Percentiles rank a stretch among this genome's conserved stretches.
phyloP scores from a whole-genome alignment of 2,329 filamentous ascomycete genomes.

The Colletotrichum noveboracense region DNA sequence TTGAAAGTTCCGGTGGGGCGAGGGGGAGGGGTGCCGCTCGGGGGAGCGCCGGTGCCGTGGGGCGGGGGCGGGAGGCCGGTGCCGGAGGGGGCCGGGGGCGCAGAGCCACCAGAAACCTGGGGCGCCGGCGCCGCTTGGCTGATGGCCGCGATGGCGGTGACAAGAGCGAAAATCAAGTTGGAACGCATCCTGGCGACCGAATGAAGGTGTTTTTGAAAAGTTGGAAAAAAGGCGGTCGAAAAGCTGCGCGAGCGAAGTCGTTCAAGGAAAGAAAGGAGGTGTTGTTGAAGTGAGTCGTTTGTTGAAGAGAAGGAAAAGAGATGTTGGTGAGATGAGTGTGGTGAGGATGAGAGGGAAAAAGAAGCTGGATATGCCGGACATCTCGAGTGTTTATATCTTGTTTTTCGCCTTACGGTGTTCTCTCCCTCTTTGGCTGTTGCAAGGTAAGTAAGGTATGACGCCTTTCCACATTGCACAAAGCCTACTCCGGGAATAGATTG shows the following conservation, averaged over 20 bases:
- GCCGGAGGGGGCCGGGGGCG: neutral
- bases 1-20: conserved; percentile 2
- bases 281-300: neutral
- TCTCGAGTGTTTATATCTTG: conserved; percentile 4
- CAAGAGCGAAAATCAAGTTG: conserved; percentile 13
- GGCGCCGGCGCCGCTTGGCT: conserved; percentile 15
- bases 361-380: neutral
- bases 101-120: neutral
- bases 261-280: neutral
- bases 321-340: neutral
- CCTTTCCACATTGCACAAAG: neutral
- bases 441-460: neutral
- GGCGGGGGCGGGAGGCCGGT: neutral
- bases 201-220: neutral
- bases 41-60: neutral
- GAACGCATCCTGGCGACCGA: conserved; percentile 13
- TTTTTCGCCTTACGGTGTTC: neutral
- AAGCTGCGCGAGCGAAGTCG: neutral
- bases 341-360: neutral
- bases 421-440: neutral
- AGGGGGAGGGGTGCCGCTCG: conserved; percentile 5
- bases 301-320: conserved; percentile 7
- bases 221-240: neutral
- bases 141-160: conserved; percentile 12
- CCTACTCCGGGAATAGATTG: neutral